Percentiles rank a stretch among this genome's conserved stretches.
phyloP scores from a whole-genome alignment of 2,329 filamentous ascomycete species.

The Fusarium sp. region DNA sequence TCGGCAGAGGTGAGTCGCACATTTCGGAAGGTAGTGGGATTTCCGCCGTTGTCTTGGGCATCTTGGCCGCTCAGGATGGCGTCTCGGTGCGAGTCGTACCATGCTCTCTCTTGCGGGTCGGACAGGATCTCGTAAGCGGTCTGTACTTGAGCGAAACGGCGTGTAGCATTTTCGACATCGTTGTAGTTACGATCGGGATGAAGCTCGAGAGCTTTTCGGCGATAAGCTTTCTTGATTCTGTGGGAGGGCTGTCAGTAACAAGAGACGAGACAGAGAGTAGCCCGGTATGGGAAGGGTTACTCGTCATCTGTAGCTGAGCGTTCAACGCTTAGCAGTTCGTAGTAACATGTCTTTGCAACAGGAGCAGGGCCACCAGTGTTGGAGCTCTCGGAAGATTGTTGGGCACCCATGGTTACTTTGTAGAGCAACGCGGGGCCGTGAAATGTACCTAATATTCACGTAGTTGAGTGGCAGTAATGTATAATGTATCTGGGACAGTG shows the following conservation, averaged over 20 bases:
- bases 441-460: not conserved
- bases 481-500: conserved; percentile 5
- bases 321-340: conserved; percentile 82
- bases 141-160: conserved; percentile 89
- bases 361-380: conserved; percentile 49
- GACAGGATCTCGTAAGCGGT: conserved; percentile 96
- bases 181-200: conserved; percentile 95
- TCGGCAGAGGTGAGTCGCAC: conserved; percentile 81
- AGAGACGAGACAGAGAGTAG: not conserved
- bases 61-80: conserved; percentile 80
- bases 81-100: conserved; percentile 96
- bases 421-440: conserved; percentile 2
- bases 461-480: not conserved
- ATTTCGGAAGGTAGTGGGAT: conserved; percentile 72
- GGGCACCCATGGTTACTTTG: conserved; percentile 60
- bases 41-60: conserved; percentile 55
- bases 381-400: conserved; percentile 62
- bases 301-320: conserved; percentile 82
- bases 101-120: conserved; percentile 93
- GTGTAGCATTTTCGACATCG: conserved; percentile 84
- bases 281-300: conserved; percentile 57
- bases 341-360: conserved; percentile 79
- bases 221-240: conserved; percentile 93
- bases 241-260: not conserved
- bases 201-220: conserved; percentile 88